Conservation (phyloP, 176 grass and related monocot species). For the Musa schizocarpa region DNA sequence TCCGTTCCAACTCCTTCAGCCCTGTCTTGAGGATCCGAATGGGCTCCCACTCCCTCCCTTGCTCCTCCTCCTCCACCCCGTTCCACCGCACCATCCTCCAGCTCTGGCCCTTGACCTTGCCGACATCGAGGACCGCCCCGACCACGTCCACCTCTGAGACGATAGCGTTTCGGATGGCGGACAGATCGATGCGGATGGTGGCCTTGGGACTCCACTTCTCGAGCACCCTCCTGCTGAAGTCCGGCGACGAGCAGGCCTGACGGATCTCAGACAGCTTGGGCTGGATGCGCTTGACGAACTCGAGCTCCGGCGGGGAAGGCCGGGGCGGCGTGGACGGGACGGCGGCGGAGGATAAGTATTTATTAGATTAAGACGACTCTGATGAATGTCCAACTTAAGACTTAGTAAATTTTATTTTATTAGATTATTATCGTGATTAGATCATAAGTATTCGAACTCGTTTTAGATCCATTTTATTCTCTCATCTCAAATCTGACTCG, state of each 20-base stretch:
- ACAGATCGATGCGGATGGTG: conserved; percentile 62
- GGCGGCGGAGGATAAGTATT: too few species aligned
- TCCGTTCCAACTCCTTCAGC: conserved; percentile 60
- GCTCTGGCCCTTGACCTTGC: neutral
- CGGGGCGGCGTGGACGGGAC: too few species aligned
- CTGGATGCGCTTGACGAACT: conserved; percentile 59
- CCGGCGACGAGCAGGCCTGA: conserved; percentile 42
- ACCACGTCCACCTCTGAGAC: conserved; percentile 31
- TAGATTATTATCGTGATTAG: too few species aligned
- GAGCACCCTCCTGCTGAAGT: conserved; percentile 34
- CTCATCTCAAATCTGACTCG: too few species aligned
- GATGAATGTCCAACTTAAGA: too few species aligned
- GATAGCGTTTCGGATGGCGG: conserved; percentile 45
- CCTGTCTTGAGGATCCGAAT: conserved; percentile 51
- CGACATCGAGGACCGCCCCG: conserved; percentile 7
- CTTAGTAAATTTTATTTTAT: too few species aligned
- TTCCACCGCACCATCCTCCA: conserved; percentile 18
- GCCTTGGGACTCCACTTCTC: conserved; percentile 34
- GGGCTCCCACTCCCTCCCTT: conserved; percentile 52
- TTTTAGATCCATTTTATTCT: too few species aligned
- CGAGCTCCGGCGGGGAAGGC: conserved; percentile 29
- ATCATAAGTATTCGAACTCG: too few species aligned
- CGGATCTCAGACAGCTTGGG: conserved; percentile 71
- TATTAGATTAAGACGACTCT: too few species aligned
- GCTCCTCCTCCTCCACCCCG: conserved; percentile 7